Conservation (phyloP, 345 rosid genomes). For the Aquilaria malaccensis region DNA sequence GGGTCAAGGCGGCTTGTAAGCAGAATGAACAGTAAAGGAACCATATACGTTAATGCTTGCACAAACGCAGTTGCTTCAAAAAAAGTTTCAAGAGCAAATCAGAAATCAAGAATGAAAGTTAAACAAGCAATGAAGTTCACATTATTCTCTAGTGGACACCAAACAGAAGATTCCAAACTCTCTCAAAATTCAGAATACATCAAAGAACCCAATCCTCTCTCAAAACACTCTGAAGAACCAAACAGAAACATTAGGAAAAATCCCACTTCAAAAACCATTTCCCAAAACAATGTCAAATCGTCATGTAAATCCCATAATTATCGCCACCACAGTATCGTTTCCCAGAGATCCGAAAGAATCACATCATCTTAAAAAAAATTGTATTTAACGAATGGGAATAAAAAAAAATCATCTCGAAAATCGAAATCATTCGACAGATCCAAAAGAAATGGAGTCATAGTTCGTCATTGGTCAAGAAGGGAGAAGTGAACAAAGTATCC, state of each 20-base stretch:
- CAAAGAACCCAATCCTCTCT: background rate
- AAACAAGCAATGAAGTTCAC: too few relatives aligned
- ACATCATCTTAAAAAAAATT: background rate
- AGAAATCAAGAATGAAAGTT: too few relatives aligned
- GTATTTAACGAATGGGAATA: background rate
- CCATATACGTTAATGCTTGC: too few relatives aligned
- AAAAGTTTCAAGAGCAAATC: too few relatives aligned
- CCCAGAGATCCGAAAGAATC: too few relatives aligned
- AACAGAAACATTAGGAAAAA: background rate
- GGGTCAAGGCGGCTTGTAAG: background rate
- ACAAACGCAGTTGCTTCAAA: too few relatives aligned
- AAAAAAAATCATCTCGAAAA: background rate
- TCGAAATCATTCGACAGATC: constrained; percentile 3
- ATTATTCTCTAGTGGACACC: too few relatives aligned
- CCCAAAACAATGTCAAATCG: background rate
- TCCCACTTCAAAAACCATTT: background rate
- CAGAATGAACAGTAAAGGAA: too few relatives aligned
- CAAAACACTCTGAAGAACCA: background rate
- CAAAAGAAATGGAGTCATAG: background rate
- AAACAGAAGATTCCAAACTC: too few relatives aligned
- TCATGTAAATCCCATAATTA: background rate
- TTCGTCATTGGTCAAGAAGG: too few relatives aligned
- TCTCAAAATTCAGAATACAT: background rate
- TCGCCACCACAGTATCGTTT: background rate
- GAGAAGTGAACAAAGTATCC: too few relatives aligned